Evolutionary conservation across 2,329 filamentous ascomycete species (phyloP), one percentile per base, ranked within the genome.

Genomic region (Botryotinia calthae): DNA sequence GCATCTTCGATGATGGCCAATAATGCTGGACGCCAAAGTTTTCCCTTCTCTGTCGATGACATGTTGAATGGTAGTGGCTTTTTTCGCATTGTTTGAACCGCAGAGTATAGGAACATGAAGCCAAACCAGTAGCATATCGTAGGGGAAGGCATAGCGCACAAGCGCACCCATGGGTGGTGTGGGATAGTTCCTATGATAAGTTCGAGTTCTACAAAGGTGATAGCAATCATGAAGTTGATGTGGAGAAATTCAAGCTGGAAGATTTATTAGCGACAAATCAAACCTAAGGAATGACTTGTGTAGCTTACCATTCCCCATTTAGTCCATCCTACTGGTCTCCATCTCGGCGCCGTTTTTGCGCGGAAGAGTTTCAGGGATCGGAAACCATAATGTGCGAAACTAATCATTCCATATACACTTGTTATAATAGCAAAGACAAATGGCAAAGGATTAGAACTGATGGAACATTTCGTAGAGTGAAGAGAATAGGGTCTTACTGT

Each of bases 351-450:
- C 6, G 48, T 74, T 58, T 75, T 76, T 42, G 73, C 56, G 6
- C 72, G 73, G 61, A 78, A 79, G 34, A 79, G 62, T 65, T 75
- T 78, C 20, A 78, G 62, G 51, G 76, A 78, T 71, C 77, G 71
- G 37, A 79, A 73, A 28, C 62, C 71, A 71, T 76, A 79, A 72
- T 79, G 78, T n/a, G 74, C 65, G 63, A 79, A 79, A 66, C 77
- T 78, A 12, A 78, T 71, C 71, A 79, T 51, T 28, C 77, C 78
- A 75, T 77, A 79, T 1, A 79, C 75, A 31, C 72, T 75, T 20
- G 78, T 78, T 37, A 78, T 79, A 7, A 79, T 73, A 8, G 73
- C 78, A 42, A 79, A 79, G 14, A 79, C 76, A 78, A 46, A 40
- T n/a, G 20, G 18, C 9, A 25, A 34, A 31, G 31, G 68, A 12